phyloP scores from a whole-genome alignment of 768 basidiomycete species.

The Cyathus striatus region DNA sequence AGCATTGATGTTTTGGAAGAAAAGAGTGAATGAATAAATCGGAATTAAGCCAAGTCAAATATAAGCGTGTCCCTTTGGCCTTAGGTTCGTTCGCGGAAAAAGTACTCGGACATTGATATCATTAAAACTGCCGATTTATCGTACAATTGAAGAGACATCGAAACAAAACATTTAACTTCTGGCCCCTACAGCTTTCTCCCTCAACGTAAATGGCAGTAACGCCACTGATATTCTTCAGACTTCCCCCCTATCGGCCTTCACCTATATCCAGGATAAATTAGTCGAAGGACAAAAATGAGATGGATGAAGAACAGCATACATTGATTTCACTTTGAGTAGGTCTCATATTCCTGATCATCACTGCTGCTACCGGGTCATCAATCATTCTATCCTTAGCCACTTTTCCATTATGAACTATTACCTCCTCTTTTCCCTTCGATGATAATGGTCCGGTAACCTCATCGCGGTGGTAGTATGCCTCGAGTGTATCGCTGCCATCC shows the following conservation, averaged over 20 bases:
- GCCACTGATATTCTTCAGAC: neutral
- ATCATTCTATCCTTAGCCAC: slow-evolving; percentile 9
- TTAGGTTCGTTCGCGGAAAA: no score
- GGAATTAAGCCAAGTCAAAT: no score
- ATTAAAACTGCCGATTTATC: no score
- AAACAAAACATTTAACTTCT: no score
- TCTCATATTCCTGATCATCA: slow-evolving; percentile 8
- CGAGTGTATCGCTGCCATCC: slow-evolving; percentile 24
- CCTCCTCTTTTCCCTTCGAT: slow-evolving; percentile 18
- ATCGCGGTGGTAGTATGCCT: slow-evolving; percentile 33
- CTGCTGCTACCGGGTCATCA: slow-evolving; percentile 7
- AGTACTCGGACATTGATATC: no score
- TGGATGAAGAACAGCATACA: slow-evolving; percentile 12
- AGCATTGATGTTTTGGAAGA: neutral
- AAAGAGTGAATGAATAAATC: no score
- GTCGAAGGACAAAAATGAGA: neutral
- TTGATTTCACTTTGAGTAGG: slow-evolving; percentile 26
- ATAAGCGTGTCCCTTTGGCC: no score
- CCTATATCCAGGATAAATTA: slow-evolving; percentile 8
- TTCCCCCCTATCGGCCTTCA: slow-evolving; percentile 18
- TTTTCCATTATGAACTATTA: slow-evolving; percentile 16
- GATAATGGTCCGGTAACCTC: slow-evolving; percentile 41
- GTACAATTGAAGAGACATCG: no score
- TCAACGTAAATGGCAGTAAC: no score
- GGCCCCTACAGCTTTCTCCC: no score